These are phyloP conservation scores for Byssoonygena ceratinophila DNA, from an alignment of 2,329 filamentous ascomycete genomes.

Conservation along the genomic window DNA sequence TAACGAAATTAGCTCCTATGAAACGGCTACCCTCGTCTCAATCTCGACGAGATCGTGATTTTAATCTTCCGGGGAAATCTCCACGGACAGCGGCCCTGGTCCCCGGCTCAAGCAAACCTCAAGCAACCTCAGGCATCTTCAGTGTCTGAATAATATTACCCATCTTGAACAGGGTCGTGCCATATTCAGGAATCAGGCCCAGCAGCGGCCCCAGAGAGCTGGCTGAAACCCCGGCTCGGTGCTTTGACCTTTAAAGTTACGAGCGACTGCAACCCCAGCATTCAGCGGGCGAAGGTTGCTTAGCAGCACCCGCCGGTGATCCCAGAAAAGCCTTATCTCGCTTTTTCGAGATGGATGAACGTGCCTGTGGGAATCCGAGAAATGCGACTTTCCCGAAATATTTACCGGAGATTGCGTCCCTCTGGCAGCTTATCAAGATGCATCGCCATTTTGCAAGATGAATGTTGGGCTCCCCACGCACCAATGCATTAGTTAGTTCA, in stretches of 20 bases:
- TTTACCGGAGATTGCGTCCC: not conserved
- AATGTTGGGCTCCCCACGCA: not conserved
- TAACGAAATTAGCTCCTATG: not conserved
- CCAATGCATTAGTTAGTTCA: not conserved
- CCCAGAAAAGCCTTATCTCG: not conserved
- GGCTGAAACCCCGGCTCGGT: not conserved
- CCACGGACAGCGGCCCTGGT: not conserved
- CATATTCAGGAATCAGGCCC: not conserved
- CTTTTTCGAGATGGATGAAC: not conserved
- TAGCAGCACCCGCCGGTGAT: not conserved
- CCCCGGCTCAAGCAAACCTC: not conserved
- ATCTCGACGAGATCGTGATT: not conserved
- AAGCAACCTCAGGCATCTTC: not conserved
- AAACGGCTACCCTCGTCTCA: not conserved
- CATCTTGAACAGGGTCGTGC: not conserved
- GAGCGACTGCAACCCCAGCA: not conserved
- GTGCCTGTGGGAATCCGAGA: constrained; percentile 1
- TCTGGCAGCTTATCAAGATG: not conserved
- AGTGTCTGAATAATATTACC: not conserved
- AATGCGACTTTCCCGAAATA: constrained; percentile 4
- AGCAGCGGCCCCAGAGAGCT: not conserved
- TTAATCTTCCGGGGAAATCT: not conserved
- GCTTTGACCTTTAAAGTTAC: not conserved
- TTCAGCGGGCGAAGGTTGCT: not conserved
- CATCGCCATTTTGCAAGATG: not conserved